Base-by-base conservation (phyloP, 805 yeast genomes). In the Saccharomyces eubayanus region DNA sequence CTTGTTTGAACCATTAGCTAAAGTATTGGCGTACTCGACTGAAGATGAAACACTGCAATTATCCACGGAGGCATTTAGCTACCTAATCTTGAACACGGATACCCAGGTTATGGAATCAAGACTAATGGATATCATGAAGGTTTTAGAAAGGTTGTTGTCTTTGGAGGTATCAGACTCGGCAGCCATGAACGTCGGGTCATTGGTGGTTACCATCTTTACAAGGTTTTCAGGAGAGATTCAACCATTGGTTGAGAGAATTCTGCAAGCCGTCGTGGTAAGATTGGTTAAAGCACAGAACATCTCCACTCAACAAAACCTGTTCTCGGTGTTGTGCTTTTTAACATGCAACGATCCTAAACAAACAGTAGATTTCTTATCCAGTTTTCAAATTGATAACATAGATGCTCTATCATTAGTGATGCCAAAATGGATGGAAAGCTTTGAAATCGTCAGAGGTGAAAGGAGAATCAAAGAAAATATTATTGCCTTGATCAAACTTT, bases 371-470 rank as follows among this genome's bases (percentile, higher is more conserved):
- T 83, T 89, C 54, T 75, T 92, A 51, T 71, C 74, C 21, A 68
- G 70, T 8, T 71, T 80, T 53, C 58, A 59, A 5, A 53, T 73
- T 8, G 65, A 60, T 6, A 64, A 59, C 16, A 36, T 56, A 1
- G 62, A 75, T 28, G 84, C 86, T 0, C 72, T 90, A 9, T 72
- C 72, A 27, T 69, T 77, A 2, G 80, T 89, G 1, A 66, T 92
- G 51, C 84, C 85, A 1, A 84, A 87, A 51, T 94, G 98, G 98
- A 77, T 92, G 49, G 81, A 80, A 28, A 79, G 89, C 2, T 91
- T 89, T 68, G 92, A 88, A 60, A 82, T 85, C 1, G 79, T 91
- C 43, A 76, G 92, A 55, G 97, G 97, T 0, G 83, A 78, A 53
- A 87, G 83, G 28, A 82, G 82, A 54, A 89, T 91, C 49, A 76